Conservation (phyloP, 768 basidiomycete species). For the Cystobasidium onofrii region DNA sequence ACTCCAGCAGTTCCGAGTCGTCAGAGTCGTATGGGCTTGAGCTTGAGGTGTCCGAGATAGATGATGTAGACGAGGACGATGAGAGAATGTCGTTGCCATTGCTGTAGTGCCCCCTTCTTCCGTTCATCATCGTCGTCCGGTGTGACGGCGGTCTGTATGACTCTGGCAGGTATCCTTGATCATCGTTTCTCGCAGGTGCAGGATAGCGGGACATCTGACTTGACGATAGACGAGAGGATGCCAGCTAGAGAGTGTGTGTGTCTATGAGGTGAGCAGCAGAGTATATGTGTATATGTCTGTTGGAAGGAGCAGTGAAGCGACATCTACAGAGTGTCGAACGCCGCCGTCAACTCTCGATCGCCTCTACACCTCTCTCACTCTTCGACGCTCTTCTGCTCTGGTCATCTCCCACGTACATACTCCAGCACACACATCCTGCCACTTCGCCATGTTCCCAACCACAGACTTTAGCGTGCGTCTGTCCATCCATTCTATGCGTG, state of each 20-base stretch:
- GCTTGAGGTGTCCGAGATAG: background rate
- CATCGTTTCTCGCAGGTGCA: background rate
- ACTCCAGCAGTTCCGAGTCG: constrained; percentile 61
- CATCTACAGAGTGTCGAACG: too few relatives aligned
- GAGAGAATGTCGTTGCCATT: constrained; percentile 12
- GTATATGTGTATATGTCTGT: too few relatives aligned
- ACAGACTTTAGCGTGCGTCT: background rate
- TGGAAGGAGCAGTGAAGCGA: too few relatives aligned
- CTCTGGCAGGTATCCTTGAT: constrained; percentile 10
- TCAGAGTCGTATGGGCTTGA: background rate
- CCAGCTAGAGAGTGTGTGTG: background rate
- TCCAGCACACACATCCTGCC: background rate
- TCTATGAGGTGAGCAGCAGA: too few relatives aligned
- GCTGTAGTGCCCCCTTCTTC: background rate
- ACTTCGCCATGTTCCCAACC: background rate
- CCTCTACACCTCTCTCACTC: too few relatives aligned
- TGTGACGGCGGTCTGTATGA: background rate
- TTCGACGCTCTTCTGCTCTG: too few relatives aligned
- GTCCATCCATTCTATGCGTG: too few relatives aligned
- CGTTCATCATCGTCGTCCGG: too few relatives aligned
- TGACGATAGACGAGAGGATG: background rate
- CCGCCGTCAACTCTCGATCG: too few relatives aligned
- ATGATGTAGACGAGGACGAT: background rate
- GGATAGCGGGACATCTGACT: background rate
- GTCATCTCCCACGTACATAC: background rate